Conservation (phyloP, 2,329 filamentous ascomycete genomes). For the Emergomyces orientalis region DNA sequence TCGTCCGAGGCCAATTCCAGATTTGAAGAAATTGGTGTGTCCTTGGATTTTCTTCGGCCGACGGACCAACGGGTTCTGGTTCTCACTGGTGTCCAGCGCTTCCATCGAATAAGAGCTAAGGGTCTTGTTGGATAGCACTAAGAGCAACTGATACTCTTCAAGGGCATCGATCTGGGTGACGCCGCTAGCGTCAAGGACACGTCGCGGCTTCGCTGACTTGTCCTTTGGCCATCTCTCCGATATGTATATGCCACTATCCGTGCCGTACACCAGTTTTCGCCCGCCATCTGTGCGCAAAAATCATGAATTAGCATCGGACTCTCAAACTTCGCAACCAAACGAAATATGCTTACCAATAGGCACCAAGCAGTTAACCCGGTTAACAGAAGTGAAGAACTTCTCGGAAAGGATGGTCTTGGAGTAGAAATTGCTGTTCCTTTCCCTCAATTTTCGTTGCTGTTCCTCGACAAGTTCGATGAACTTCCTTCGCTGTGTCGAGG, state of each 20-base stretch:
- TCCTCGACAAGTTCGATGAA: constrained; percentile 94
- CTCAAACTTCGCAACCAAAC: not conserved
- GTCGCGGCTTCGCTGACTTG: constrained; percentile 58
- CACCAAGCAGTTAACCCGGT: constrained; percentile 88
- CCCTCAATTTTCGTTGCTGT: constrained; percentile 77
- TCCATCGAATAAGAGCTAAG: constrained; percentile 81
- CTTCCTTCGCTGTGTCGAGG: constrained; percentile 79
- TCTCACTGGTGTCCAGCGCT: constrained; percentile 73
- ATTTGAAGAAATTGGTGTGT: constrained; percentile 97
- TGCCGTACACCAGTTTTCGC: constrained; percentile 87
- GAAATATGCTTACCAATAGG: constrained; percentile 60
- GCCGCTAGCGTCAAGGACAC: constrained; percentile 73
- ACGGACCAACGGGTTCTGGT: constrained; percentile 62
- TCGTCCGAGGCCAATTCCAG: constrained; percentile 84
- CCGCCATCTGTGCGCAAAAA: constrained; percentile 60
- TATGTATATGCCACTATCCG: constrained; percentile 86
- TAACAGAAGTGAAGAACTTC: constrained; percentile 80
- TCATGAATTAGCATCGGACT: not conserved
- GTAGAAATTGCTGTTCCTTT: constrained; percentile 60
- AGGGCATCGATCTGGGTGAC: constrained; percentile 95
- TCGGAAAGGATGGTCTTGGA: constrained; percentile 63
- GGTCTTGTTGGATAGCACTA: constrained; percentile 89
- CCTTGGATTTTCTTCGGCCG: constrained; percentile 92
- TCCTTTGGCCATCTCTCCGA: constrained; percentile 87
- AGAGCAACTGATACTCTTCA: constrained; percentile 84